Conservation (phyloP, 805 yeast species). For the Yamadazyma sp. region DNA sequence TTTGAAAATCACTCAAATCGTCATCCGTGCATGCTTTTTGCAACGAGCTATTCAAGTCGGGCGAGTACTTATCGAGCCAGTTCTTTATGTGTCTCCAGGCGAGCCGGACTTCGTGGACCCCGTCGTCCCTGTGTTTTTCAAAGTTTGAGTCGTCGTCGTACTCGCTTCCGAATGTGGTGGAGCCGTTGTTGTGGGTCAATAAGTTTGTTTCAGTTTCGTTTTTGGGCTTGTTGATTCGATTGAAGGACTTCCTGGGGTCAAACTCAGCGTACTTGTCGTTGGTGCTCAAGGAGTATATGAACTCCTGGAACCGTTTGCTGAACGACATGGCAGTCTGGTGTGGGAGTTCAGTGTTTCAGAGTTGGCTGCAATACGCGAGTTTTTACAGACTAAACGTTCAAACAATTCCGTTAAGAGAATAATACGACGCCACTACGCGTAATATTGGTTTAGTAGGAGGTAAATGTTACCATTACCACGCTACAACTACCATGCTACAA, state of each 20-base stretch:
- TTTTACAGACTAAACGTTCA: constrained; percentile 1
- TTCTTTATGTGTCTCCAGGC: constrained; percentile 89
- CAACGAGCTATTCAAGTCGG: constrained; percentile 78
- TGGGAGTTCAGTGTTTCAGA: constrained; percentile 1
- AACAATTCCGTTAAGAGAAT: no score
- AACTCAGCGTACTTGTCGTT: constrained; percentile 71
- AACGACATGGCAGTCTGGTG: constrained; percentile 18
- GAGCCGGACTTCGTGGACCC: constrained; percentile 69
- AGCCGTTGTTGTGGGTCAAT: constrained; percentile 16
- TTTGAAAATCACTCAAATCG: constrained; percentile 81
- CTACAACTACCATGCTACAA: no score
- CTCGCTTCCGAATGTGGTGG: constrained; percentile 7
- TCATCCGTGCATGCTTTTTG: constrained; percentile 76
- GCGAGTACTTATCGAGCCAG: constrained; percentile 77
- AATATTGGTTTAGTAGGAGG: not conserved
- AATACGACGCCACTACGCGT: not conserved
- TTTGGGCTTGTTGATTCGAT: constrained; percentile 40
- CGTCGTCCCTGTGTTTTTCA: constrained; percentile 42
- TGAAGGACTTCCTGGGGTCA: constrained; percentile 48
- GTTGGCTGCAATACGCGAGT: constrained; percentile 9
- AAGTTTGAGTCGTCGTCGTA: constrained; percentile 34
- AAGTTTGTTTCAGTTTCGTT: constrained; percentile 31
- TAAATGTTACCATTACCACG: no score
- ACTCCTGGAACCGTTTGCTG: constrained; percentile 49
- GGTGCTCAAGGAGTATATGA: constrained; percentile 62